Evolutionary conservation across 441 rosid species (phyloP), one percentile per base, ranked within the genome.

Genomic region (Erodium texanum): DNA sequence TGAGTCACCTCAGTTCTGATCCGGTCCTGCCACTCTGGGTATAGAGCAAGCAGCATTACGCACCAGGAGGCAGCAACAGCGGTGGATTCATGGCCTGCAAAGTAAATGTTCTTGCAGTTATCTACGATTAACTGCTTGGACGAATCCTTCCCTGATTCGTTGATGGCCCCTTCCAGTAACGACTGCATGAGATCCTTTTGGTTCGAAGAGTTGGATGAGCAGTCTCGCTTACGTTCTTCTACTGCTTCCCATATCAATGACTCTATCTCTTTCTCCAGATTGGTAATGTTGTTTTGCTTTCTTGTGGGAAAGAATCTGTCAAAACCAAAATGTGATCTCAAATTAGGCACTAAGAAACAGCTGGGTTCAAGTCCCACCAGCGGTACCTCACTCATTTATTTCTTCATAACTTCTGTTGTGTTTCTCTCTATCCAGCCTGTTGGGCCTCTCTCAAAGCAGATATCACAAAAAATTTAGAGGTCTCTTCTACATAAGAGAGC

Each of bases 231-330:
- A 7, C 93, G 80, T 45, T 83, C 84, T 62, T 88, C 77, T 23
- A 88, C 91, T 9, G 90, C 79, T 61, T 85, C 89, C 93, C 95
- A 88, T 56, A 90, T 90, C 59, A 87, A 73, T 10, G 77, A 71
- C 66, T 84, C 95, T 9, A 87, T 78, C 71, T 87, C 84, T 62
- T 32, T 85, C 79, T 88, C 92, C 59, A 90, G 64, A 59, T 71
- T 83, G 23, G 70, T 74, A 19, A 85, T 76, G 62, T 80, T 74
- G 19, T 54, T 79, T 2, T 77, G 54, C 68, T 77, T 85, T 68
- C 68, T 81, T 16, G 14, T 74, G 14, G 73, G 74, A 24, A 74
- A 72, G 67, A 78, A 74, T 64, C 84, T 80, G 41, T 65, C 69
- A 32, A 18, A 22, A 36, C 68, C 16, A 9, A 45, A 45, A 7